Evolutionary conservation across 2,329 filamentous ascomycete species (phyloP).

Genomic region (Rhexocercosporidium sp.): DNA sequence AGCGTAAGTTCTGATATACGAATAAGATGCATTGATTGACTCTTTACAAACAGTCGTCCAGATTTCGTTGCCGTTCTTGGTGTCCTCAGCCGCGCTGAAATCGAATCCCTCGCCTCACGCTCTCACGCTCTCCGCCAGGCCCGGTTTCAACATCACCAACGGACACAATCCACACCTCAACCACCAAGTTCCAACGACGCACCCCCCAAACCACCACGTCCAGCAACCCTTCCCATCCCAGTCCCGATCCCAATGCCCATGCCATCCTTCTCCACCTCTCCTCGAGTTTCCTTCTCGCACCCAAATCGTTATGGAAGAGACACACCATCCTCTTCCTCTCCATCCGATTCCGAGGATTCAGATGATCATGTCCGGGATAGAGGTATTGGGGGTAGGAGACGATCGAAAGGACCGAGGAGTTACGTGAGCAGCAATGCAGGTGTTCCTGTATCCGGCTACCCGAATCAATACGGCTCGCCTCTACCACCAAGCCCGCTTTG

Average conservation of each 20-base stretch:
- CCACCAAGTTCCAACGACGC: slow-evolving; percentile 14
- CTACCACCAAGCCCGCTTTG: slow-evolving; percentile 27
- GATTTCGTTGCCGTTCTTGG: slow-evolving; percentile 66
- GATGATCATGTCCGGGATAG: slow-evolving; percentile 5
- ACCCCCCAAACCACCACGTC: slow-evolving; percentile 23
- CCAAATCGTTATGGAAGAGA: slow-evolving; percentile 17
- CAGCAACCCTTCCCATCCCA: slow-evolving; percentile 14
- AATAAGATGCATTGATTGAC: slow-evolving; percentile 4
- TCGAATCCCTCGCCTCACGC: slow-evolving; percentile 55
- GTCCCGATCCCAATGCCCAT: slow-evolving; percentile 20
- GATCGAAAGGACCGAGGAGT: slow-evolving; percentile 2
- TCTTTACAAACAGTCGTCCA: slow-evolving; percentile 46
- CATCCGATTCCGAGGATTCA: slow-evolving; percentile 15
- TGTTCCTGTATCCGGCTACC: slow-evolving; percentile 32
- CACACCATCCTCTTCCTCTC: slow-evolving; percentile 24
- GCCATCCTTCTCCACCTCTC: slow-evolving; percentile 1
- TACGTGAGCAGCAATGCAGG: slow-evolving; percentile 20
- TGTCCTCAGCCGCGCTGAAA: slow-evolving; percentile 55
- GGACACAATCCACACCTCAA: slow-evolving; percentile 16
- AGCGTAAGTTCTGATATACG: slow-evolving; percentile 44
- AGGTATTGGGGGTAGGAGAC: slow-evolving; percentile 3
- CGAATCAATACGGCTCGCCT: slow-evolving; percentile 31
- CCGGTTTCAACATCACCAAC: slow-evolving; percentile 21
- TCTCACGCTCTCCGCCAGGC: slow-evolving; percentile 45
- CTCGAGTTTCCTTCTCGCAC: slow-evolving; percentile 7